Evolutionary conservation across 2,329 filamentous ascomycete genomes (phyloP).

Genomic region (Diplodia seriata): DNA sequence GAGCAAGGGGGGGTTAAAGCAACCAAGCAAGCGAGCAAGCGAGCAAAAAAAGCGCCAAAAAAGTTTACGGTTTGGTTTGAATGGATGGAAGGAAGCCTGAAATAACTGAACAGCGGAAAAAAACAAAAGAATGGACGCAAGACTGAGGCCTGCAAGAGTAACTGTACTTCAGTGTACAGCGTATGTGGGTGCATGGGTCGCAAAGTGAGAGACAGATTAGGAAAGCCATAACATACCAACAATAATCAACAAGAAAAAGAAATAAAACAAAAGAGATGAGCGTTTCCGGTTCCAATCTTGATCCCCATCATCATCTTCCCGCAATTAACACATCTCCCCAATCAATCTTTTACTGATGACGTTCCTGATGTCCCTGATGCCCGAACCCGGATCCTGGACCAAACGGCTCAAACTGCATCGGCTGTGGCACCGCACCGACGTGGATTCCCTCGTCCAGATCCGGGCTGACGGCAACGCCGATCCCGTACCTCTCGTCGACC

Average conservation of each 20-base stretch:
- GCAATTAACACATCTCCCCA: neutral
- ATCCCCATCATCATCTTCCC: conserved; percentile 1
- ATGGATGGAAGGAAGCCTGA: neutral
- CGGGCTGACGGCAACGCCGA: conserved; percentile 21
- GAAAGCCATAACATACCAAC: neutral
- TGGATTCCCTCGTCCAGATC: conserved; percentile 17
- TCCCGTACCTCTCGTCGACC: conserved; percentile 12
- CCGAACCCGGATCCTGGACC: neutral
- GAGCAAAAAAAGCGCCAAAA: neutral
- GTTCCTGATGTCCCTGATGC: conserved; percentile 4
- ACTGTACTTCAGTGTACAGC: conserved; percentile 9
- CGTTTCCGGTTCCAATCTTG: conserved; percentile 18
- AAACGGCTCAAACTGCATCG: conserved; percentile 27
- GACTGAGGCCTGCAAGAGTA: conserved; percentile 2
- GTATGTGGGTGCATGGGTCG: neutral
- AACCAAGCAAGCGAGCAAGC: too few species aligned
- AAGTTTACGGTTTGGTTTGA: too few species aligned
- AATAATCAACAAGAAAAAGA: conserved; percentile 8
- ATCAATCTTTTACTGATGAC: neutral
- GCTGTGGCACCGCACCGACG: conserved; percentile 12
- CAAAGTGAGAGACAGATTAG: neutral
- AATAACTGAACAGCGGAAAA: neutral
- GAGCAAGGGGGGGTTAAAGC: neutral
- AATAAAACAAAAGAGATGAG: conserved; percentile 16
- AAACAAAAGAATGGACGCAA: conserved; percentile 19